Evolutionary conservation across 2,329 filamentous ascomycete genomes (phyloP).

Genomic region (Pestalotiopsis sp.): DNA sequence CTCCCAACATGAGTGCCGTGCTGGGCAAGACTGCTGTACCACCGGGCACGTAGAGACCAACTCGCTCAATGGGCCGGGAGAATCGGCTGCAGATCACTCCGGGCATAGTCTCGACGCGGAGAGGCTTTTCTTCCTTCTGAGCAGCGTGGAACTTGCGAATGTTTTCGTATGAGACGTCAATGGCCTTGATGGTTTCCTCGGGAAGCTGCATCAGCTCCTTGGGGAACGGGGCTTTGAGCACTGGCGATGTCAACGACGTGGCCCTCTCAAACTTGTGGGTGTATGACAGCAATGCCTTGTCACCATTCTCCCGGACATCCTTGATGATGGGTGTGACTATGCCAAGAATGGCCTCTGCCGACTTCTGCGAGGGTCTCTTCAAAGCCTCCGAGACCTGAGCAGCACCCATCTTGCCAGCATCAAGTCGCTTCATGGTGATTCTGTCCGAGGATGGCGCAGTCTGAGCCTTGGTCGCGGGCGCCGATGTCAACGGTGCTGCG

Average conservation of each 20-base stretch:
- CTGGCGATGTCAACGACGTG: conserved; percentile 84
- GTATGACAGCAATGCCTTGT: conserved; percentile 86
- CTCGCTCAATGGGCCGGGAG: conserved; percentile 86
- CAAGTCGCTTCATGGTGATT: conserved; percentile 83
- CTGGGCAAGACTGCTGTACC: conserved; percentile 97
- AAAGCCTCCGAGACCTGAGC: conserved; percentile 74
- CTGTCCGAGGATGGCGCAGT: conserved; percentile 42
- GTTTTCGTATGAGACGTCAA: conserved; percentile 92
- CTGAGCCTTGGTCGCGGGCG: conserved; percentile 45
- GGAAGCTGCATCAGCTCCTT: conserved; percentile 82
- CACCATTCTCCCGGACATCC: conserved; percentile 80
- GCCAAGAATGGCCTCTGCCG: conserved; percentile 89
- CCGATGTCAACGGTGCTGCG: conserved; percentile 33
- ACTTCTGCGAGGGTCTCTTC: conserved; percentile 89
- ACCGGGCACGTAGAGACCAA: conserved; percentile 95
- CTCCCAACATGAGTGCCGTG: conserved; percentile 96
- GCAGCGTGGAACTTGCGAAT: conserved; percentile 93
- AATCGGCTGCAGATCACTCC: conserved; percentile 95
- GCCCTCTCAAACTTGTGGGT: conserved; percentile 99
- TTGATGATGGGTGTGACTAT: conserved; percentile 92
- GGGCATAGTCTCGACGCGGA: conserved; percentile 95
- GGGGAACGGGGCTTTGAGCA: conserved; percentile 88
- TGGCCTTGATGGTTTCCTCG: conserved; percentile 85
- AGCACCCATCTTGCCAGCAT: conserved; percentile 65
- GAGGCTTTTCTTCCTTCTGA: conserved; percentile 80